Conservation (phyloP, 2,329 filamentous ascomycete genomes). For the Penicillium thymicola region DNA sequence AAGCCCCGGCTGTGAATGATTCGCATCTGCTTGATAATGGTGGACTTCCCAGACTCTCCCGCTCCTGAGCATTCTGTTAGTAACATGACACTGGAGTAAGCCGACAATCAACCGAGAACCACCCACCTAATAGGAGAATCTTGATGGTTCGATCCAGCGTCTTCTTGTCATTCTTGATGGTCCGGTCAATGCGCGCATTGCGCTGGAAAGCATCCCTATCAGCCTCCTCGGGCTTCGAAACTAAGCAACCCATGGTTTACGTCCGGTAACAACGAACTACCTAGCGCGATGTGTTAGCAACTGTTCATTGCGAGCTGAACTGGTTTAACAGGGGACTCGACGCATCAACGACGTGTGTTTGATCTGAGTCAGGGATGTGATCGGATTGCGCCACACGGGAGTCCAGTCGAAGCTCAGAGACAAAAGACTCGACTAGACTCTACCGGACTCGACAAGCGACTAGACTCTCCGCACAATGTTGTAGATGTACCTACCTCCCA, state of each 20-base stretch:
- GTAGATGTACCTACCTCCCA: conserved; percentile 7
- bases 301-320: neutral
- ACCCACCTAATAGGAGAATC: conserved; percentile 82
- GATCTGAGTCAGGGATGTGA: conserved; percentile 26
- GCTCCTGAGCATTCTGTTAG: conserved; percentile 62
- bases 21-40: conserved; percentile 98
- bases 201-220: conserved; percentile 43
- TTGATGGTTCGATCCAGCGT: conserved; percentile 83
- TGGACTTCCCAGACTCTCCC: conserved; percentile 93
- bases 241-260: conserved; percentile 45
- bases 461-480: neutral
- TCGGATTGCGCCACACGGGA: conserved; percentile 8
- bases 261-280: conserved; percentile 3
- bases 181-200: conserved; percentile 73
- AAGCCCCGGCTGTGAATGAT: conserved; percentile 94
- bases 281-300: conserved; percentile 9
- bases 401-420: conserved; percentile 9
- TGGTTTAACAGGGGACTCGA: neutral
- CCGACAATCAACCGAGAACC: neutral
- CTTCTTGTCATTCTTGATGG: conserved; percentile 84
- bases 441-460: neutral
- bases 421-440: conserved; percentile 7
- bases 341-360: neutral
- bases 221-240: conserved; percentile 40
- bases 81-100: neutral